These are phyloP conservation scores for Mucor sp. DNA, from an alignment of 371 early-diverging fungal genomes.

Conservation along the genomic window DNA sequence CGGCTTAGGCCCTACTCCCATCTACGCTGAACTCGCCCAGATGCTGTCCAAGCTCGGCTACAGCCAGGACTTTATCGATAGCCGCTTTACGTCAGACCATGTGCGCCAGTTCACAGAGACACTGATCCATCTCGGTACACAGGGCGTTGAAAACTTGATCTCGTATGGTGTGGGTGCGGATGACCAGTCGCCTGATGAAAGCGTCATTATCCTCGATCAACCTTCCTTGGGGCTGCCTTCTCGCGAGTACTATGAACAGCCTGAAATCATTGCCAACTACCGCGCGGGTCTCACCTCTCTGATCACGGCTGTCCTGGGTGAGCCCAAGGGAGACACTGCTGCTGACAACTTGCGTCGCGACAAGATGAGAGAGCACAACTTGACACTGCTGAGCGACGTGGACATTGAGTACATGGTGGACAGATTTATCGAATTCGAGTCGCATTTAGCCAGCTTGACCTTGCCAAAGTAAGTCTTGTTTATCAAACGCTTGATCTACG, in stretches of 20 bases:
- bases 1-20: slow-evolving; percentile 49
- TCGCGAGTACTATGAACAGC: slow-evolving; percentile 56
- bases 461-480: slow-evolving; percentile 18
- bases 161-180: slow-evolving; percentile 40
- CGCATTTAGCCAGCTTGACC: slow-evolving; percentile 40
- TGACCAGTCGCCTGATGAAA: slow-evolving; percentile 40
- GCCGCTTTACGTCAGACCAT: not conserved
- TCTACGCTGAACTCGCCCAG: slow-evolving; percentile 22
- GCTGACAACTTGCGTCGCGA: not conserved
- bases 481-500: not conserved
- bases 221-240: slow-evolving; percentile 51
- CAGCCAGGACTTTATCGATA: not conserved
- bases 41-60: slow-evolving; percentile 3
- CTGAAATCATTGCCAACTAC: slow-evolving; percentile 33
- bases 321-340: not conserved
- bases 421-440: slow-evolving; percentile 54
- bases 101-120: slow-evolving; percentile 2
- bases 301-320: slow-evolving; percentile 19
- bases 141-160: slow-evolving; percentile 29
- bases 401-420: slow-evolving; percentile 34
- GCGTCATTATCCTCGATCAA: slow-evolving; percentile 43
- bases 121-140: slow-evolving; percentile 6
- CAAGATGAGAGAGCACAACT: slow-evolving; percentile 10
- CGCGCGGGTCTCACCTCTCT: slow-evolving; percentile 30
- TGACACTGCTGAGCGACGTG: not conserved